A percentile compares a stretch with the other conserved stretches of the same genome.
These are phyloP conservation scores for Haplosporangium sp. DNA, from an alignment of 371 early-diverging fungal species.

Conservation along the genomic window DNA sequence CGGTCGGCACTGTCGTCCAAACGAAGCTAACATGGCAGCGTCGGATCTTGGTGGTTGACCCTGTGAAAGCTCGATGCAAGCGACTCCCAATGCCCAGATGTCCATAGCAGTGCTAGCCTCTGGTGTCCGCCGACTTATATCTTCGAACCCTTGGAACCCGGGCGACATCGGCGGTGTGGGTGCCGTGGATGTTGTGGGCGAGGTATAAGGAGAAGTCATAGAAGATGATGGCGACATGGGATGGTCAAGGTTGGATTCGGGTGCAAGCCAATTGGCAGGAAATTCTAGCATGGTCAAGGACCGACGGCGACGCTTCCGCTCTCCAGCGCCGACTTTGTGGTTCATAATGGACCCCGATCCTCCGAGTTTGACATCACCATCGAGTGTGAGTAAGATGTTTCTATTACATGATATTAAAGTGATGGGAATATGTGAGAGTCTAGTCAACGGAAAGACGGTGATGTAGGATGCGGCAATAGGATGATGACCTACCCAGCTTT, in stretches of 20 bases:
- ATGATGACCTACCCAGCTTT: conserved; percentile 68
- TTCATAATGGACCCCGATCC: conserved; percentile 77
- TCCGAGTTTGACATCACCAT: conserved; percentile 78
- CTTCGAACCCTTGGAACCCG: not conserved
- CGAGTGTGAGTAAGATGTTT: conserved; percentile 76
- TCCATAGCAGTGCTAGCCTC: conserved; percentile 61
- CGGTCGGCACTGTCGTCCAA: conserved; percentile 57
- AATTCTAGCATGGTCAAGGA: conserved; percentile 33
- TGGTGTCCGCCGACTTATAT: conserved; percentile 39
- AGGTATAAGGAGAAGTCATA: too few relatives aligned
- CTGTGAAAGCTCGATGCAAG: conserved; percentile 55
- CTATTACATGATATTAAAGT: conserved; percentile 25
- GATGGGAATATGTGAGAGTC: not conserved
- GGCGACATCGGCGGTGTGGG: conserved; percentile 1
- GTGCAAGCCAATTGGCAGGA: conserved; percentile 57
- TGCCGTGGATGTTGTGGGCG: too few relatives aligned
- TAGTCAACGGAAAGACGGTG: not conserved
- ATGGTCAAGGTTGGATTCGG: conserved; percentile 20
- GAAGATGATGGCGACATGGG: conserved; percentile 8
- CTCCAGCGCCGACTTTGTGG: conserved; percentile 59
- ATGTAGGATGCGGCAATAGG: not conserved
- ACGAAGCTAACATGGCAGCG: conserved; percentile 24
- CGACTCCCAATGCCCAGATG: conserved; percentile 75
- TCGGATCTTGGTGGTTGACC: conserved; percentile 41
- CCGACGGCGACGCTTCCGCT: conserved; percentile 63